These are phyloP conservation scores for Monosporascus sp. DNA, from an alignment of 2,329 filamentous ascomycete species.

Conservation along the genomic window DNA sequence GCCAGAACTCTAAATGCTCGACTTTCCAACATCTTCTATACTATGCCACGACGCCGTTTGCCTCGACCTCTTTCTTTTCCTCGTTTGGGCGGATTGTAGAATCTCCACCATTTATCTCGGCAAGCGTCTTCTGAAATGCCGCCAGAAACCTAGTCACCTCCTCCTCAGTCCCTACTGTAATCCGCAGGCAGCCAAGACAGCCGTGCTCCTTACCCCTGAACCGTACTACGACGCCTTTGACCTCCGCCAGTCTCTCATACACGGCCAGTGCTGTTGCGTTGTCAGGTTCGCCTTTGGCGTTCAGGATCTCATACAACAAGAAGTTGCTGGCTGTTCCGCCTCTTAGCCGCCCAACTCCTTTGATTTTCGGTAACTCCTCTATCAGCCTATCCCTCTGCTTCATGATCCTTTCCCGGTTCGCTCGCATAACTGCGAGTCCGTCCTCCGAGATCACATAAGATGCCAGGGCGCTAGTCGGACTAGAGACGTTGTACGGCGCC, in stretches of 20 bases:
- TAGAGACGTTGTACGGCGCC: constrained; percentile 93
- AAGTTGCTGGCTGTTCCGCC: constrained; percentile 86
- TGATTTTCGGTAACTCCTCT: constrained; percentile 65
- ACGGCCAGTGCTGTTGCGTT: constrained; percentile 74
- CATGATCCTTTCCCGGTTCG: constrained; percentile 65
- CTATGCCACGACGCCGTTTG: constrained; percentile 33
- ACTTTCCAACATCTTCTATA: background rate
- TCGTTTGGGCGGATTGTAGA: constrained; percentile 22
- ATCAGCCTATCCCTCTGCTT: constrained; percentile 74
- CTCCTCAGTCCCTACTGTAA: constrained; percentile 85
- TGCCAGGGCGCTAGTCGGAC: constrained; percentile 79
- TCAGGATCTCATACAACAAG: constrained; percentile 81
- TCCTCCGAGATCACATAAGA: constrained; percentile 61
- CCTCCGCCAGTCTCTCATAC: constrained; percentile 81
- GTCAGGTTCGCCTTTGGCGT: constrained; percentile 66
- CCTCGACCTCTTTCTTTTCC: constrained; percentile 30
- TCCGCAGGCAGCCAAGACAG: constrained; percentile 81
- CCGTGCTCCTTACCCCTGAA: constrained; percentile 92
- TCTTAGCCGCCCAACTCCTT: constrained; percentile 73
- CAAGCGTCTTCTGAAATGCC: constrained; percentile 53
- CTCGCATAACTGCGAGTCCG: constrained; percentile 69
- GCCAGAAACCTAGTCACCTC: constrained; percentile 77
- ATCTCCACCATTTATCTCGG: constrained; percentile 36
- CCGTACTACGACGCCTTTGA: constrained; percentile 82
- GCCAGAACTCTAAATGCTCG: background rate